A percentile compares a stretch with the other conserved stretches of the same genome.
Conservation (phyloP, 208 protist genomes). For the Kentomonas sorsogonicus region DNA sequence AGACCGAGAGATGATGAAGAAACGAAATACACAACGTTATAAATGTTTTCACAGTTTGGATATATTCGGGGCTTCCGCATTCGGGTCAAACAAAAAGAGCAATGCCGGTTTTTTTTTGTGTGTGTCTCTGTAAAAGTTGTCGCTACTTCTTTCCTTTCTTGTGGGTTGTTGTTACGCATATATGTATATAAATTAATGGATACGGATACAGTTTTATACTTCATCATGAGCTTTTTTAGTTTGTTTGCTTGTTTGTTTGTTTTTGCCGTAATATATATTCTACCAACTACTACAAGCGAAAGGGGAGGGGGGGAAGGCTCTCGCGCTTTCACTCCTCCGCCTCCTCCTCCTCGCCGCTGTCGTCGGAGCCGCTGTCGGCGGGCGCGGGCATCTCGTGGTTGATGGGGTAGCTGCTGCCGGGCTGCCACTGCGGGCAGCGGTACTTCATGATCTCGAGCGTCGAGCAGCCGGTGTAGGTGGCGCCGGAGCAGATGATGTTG, state of each 20-base stretch:
- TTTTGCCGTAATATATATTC: not conserved
- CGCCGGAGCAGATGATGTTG: constrained; percentile 62
- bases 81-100: no score
- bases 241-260: not conserved
- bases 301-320: not conserved
- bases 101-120: constrained; percentile 12
- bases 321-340: constrained; percentile 15
- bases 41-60: not conserved
- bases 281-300: not conserved
- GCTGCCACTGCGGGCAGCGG: constrained; percentile 69
- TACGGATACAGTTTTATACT: not conserved
- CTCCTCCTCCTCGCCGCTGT: constrained; percentile 8
- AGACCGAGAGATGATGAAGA: no score
- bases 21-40: not conserved
- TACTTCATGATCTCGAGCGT: constrained; percentile 65
- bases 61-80: not conserved
- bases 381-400: constrained; percentile 20
- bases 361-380: constrained; percentile 18
- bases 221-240: not conserved
- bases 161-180: no score
- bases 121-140: no score
- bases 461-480: constrained; percentile 46
- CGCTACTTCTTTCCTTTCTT: no score
- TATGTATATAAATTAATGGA: not conserved
- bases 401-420: constrained; percentile 41